These are phyloP conservation scores for Draba incana DNA, from an alignment of 345 rosid genomes.

Conservation along the genomic window DNA sequence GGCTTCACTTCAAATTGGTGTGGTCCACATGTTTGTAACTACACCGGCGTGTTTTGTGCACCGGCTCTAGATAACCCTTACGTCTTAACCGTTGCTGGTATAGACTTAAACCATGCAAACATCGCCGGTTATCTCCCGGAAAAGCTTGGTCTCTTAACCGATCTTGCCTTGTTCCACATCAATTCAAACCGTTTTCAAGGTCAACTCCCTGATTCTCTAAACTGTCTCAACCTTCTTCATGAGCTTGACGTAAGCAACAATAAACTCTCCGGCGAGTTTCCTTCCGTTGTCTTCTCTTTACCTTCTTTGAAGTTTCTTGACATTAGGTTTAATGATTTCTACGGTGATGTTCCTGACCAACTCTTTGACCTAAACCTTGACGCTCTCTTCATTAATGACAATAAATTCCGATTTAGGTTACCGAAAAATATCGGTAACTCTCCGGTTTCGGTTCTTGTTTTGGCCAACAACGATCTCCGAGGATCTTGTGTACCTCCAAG, in stretches of 20 bases:
- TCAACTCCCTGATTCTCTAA: constrained; percentile 54
- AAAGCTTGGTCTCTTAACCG: constrained; percentile 75
- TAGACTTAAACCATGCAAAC: constrained; percentile 78
- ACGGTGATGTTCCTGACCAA: constrained; percentile 57
- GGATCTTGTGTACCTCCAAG: constrained; percentile 71
- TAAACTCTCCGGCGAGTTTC: constrained; percentile 64
- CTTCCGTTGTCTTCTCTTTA: constrained; percentile 56
- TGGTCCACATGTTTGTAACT: constrained; percentile 84
- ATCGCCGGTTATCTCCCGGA: constrained; percentile 65
- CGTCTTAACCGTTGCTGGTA: constrained; percentile 69
- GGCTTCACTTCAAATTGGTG: constrained; percentile 69
- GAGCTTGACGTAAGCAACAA: constrained; percentile 90
- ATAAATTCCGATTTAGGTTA: constrained; percentile 63
- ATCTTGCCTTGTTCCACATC: constrained; percentile 76
- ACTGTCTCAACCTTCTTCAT: constrained; percentile 50
- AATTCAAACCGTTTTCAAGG: constrained; percentile 77
- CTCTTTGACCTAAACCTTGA: constrained; percentile 75
- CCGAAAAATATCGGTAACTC: constrained; percentile 83
- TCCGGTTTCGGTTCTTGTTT: constrained; percentile 71
- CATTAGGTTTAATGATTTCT: constrained; percentile 65
- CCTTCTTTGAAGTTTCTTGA: constrained; percentile 83
- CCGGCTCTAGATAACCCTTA: constrained; percentile 60
- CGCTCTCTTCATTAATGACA: constrained; percentile 82
- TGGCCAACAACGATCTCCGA: constrained; percentile 66
- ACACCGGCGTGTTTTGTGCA: constrained; percentile 84